Percentiles rank a stretch among this genome's conserved stretches.
Conservation (phyloP, 352 stramenopile species). For the Phytophthora podocarpi region DNA sequence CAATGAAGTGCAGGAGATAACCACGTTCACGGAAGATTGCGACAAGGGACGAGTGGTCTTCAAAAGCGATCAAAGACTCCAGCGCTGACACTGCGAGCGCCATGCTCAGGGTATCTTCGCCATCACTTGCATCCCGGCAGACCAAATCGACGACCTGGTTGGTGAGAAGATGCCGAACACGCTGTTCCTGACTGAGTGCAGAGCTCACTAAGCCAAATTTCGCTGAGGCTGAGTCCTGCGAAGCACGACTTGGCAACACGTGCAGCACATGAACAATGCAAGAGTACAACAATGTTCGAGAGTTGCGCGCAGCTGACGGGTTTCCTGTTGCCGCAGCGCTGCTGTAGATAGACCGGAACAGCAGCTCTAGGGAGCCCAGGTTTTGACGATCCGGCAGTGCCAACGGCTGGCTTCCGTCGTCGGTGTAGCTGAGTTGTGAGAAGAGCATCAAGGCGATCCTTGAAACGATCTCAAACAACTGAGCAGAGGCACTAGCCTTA, state of each 20-base stretch:
- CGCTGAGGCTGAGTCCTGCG: constrained; percentile 19
- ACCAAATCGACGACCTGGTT: constrained; percentile 73
- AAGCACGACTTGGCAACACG: constrained; percentile 29
- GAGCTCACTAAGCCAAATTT: constrained; percentile 18
- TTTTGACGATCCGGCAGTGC: constrained; percentile 52
- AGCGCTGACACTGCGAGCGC: constrained; percentile 75
- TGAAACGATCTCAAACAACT: constrained; percentile 80
- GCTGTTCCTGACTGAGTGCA: constrained; percentile 31
- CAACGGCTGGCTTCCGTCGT: constrained; percentile 14
- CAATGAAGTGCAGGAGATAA: constrained; percentile 83
- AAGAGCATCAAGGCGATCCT: constrained; percentile 70
- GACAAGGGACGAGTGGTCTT: constrained; percentile 52
- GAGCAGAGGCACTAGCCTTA: constrained; percentile 53
- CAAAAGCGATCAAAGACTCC: constrained; percentile 66
- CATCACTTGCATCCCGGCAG: constrained; percentile 79
- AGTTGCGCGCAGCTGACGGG: constrained; percentile 71
- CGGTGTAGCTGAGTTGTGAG: constrained; percentile 46
- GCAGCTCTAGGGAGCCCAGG: constrained; percentile 59
- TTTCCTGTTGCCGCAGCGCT: constrained; percentile 74
- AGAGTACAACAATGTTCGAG: constrained; percentile 78
- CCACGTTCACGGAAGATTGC: constrained; percentile 73
- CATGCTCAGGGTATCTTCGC: constrained; percentile 81
- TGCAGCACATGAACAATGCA: constrained; percentile 77
- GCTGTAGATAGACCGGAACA: constrained; percentile 65
- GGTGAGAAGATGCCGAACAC: constrained; percentile 44